Percentiles rank a stretch among this genome's conserved stretches.
Evolutionary conservation across 768 basidiomycete genomes (phyloP).

Genomic region (Boletellus sp.): DNA sequence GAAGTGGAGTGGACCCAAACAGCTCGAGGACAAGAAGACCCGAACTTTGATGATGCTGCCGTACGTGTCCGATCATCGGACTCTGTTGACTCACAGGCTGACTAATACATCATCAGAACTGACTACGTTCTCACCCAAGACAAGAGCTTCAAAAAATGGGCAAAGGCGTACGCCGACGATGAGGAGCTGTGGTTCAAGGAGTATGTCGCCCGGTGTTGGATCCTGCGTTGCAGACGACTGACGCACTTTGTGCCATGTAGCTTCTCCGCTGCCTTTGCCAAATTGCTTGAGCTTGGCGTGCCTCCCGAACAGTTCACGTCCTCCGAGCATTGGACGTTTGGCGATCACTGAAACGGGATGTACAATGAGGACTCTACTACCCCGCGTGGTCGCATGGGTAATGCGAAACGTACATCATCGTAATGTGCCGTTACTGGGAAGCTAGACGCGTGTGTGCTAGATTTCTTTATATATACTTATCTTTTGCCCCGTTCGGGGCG

Average conservation of each 20-base stretch:
- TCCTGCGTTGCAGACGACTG: not conserved
- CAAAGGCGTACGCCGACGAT: conserved; percentile 82
- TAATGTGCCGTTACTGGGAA: no score
- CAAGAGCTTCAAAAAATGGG: conserved; percentile 88
- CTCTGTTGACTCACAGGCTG: not conserved
- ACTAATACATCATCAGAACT: conserved; percentile 42
- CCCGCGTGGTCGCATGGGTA: no score
- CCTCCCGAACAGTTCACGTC: conserved; percentile 73
- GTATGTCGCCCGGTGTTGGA: conserved; percentile 43
- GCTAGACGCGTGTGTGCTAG: no score
- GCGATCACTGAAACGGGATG: conserved; percentile 31
- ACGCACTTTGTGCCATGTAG: conserved; percentile 37
- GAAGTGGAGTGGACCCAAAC: conserved; percentile 93
- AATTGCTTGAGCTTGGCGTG: conserved; percentile 91
- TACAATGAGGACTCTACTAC: no score
- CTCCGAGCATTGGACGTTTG: conserved; percentile 72
- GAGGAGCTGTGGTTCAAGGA: conserved; percentile 91
- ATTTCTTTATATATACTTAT: no score
- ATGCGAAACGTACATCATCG: no score
- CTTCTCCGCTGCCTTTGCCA: conserved; percentile 75
- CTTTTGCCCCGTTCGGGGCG: no score
- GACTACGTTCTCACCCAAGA: conserved; percentile 88
- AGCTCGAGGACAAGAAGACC: conserved; percentile 90
- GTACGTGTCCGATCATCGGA: conserved; percentile 46
- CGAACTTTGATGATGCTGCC: conserved; percentile 93